These are phyloP conservation scores for Suhomyces bokatorum DNA, from an alignment of 1,139 yeast species.

Conservation along the genomic window DNA sequence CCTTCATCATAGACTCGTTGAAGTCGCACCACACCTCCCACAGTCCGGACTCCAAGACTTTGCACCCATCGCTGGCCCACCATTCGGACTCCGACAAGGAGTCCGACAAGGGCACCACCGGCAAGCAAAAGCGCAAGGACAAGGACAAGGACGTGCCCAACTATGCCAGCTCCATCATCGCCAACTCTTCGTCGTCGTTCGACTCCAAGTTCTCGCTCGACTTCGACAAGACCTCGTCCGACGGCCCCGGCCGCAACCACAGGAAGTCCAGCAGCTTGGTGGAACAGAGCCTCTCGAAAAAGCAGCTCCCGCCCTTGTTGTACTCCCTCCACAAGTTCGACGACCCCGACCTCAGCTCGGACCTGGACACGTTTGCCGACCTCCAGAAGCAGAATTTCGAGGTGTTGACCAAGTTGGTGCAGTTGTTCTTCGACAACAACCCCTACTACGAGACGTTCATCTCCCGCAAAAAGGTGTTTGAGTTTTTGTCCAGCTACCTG, in stretches of 20 bases:
- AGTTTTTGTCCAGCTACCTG: conserved; percentile 32
- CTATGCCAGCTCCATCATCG: conserved; percentile 8
- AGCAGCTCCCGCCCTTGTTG: conserved; percentile 27
- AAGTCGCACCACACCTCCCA: conserved; percentile 18
- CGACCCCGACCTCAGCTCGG: conserved; percentile 26
- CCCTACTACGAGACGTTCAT: conserved; percentile 37
- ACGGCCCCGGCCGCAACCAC: conserved; percentile 2
- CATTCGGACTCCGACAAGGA: conserved; percentile 2
- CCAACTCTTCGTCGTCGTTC: conserved; percentile 14
- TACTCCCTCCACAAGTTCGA: conserved; percentile 22
- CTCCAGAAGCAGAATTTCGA: conserved; percentile 24
- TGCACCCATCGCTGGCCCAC: too few species aligned
- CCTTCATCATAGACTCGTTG: conserved; percentile 44
- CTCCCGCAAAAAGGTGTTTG: conserved; percentile 26
- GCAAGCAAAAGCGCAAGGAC: not conserved
- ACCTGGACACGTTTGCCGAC: conserved; percentile 24
- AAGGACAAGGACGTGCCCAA: conserved; percentile 3
- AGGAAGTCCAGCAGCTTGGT: conserved; percentile 18
- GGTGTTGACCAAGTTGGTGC: conserved; percentile 31
- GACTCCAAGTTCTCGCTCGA: conserved; percentile 16
- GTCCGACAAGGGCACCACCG: too few species aligned
- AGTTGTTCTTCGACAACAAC: conserved; percentile 33
- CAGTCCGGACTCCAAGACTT: conserved; percentile 3
- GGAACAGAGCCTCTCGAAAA: conserved; percentile 31
- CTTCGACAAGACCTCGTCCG: conserved; percentile 11